phyloP scores from a whole-genome alignment of 306 rosid genomes.

The Sophora flavescens region DNA sequence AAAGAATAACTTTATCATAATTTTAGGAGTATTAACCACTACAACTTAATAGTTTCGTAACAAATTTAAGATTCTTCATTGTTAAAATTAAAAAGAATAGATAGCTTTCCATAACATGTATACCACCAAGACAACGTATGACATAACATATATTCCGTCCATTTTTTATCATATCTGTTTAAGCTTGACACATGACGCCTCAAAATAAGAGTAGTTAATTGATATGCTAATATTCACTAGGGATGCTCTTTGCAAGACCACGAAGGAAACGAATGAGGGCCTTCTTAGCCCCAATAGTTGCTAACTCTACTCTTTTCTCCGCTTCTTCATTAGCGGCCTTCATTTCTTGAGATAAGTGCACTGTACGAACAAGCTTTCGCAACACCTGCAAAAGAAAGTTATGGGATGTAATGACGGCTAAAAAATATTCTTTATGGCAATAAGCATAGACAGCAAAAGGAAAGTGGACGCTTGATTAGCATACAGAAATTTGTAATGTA shows the following conservation, averaged over 20 bases:
- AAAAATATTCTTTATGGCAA: background rate
- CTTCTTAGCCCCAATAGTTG: slow-evolving; percentile 54
- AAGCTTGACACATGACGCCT: background rate
- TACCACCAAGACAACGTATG: background rate
- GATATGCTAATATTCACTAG: slow-evolving; percentile 43
- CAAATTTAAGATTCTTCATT: background rate
- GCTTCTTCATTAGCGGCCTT: slow-evolving; percentile 56
- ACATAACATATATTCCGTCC: background rate
- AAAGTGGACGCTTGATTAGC: background rate
- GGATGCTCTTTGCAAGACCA: slow-evolving; percentile 61
- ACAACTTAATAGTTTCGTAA: background rate
- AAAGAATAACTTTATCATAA: no score
- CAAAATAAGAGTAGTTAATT: slow-evolving; percentile 35
- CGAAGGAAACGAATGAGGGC: slow-evolving; percentile 81
- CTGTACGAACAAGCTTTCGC: slow-evolving; percentile 80
- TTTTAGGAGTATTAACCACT: background rate
- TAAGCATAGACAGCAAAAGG: background rate
- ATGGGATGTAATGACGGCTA: slow-evolving; percentile 16
- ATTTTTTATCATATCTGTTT: background rate
- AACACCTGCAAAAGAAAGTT: slow-evolving; percentile 68
- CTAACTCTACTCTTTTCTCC: slow-evolving; percentile 53
- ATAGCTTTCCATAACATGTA: background rate
- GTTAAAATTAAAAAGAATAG: slow-evolving; percentile 26
- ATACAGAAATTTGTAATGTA: background rate
- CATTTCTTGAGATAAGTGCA: slow-evolving; percentile 59